phyloP scores from a whole-genome alignment of 768 basidiomycete species.

The Tricholoma sp. region DNA sequence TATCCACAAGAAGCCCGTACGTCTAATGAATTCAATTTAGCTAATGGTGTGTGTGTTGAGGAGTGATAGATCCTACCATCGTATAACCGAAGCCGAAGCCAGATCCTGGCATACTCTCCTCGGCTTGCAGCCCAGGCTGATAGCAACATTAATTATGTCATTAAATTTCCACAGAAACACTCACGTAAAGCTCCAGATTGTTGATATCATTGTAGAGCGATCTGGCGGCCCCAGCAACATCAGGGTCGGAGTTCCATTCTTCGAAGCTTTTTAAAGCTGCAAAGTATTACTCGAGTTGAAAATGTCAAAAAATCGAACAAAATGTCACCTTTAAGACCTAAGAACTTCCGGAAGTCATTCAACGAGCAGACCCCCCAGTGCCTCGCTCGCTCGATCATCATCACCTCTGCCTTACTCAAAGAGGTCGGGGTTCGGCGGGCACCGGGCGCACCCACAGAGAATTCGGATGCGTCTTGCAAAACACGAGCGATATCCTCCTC shows the following conservation, averaged over 20 bases:
- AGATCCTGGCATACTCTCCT: constrained; percentile 6
- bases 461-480: constrained; percentile 17
- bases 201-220: constrained; percentile 28
- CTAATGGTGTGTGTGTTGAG: background rate
- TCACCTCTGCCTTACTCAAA: constrained; percentile 4
- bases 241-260: constrained; percentile 27
- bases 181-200: constrained; percentile 32
- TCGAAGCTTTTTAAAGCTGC: constrained; percentile 22
- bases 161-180: background rate
- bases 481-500: constrained; percentile 17
- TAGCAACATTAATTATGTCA: background rate
- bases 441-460: constrained; percentile 6
- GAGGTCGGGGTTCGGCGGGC: background rate
- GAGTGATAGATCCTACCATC: constrained; percentile 13
- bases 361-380: constrained; percentile 11
- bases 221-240: constrained; percentile 17
- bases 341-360: constrained; percentile 16
- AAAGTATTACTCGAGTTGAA: background rate
- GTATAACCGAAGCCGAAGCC: constrained; percentile 20
- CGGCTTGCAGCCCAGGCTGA: constrained; percentile 16
- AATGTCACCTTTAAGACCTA: constrained; percentile 16
- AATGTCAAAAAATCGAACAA: background rate
- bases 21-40: constrained; percentile 7
- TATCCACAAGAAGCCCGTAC: constrained; percentile 15
- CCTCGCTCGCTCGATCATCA: constrained; percentile 12